These are phyloP conservation scores for Mycosphaerella sp. DNA, from an alignment of 2,329 filamentous ascomycete genomes.

Conservation along the genomic window DNA sequence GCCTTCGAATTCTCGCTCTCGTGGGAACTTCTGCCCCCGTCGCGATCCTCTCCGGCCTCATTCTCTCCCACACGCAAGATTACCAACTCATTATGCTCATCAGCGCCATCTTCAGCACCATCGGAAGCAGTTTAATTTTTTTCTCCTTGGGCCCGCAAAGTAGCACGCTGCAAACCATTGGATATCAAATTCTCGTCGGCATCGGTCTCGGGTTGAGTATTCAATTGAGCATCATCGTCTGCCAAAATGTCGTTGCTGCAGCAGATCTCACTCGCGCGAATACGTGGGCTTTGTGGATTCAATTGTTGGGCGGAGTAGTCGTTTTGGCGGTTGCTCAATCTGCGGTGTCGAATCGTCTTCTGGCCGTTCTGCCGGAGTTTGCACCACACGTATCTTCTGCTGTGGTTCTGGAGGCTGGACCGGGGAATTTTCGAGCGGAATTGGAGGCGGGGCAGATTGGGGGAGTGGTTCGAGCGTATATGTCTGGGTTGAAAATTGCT, in stretches of 20 bases:
- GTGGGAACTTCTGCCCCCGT: constrained; percentile 7
- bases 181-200: constrained; percentile 32
- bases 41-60: constrained; percentile 8
- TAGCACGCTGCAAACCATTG: constrained; percentile 28
- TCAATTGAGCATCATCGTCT: constrained; percentile 37
- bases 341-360: constrained; percentile 38
- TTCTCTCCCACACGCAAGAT: constrained; percentile 11
- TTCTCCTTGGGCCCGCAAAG: constrained; percentile 23
- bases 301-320: constrained; percentile 38
- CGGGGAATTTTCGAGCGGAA: constrained; percentile 51
- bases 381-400: constrained; percentile 37
- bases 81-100: constrained; percentile 13
- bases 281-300: constrained; percentile 37
- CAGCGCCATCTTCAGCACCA: constrained; percentile 7
- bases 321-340: constrained; percentile 38
- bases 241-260: constrained; percentile 32
- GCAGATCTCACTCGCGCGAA: constrained; percentile 35
- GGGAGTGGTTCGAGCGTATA: constrained; percentile 39
- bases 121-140: constrained; percentile 22
- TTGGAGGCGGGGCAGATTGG: constrained; percentile 44
- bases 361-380: constrained; percentile 33
- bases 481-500: constrained; percentile 27
- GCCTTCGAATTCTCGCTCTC: constrained; percentile 32
- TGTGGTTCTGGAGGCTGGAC: constrained; percentile 41
- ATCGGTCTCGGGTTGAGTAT: constrained; percentile 31